These are phyloP conservation scores for Pseudogymnoascus sp. DNA, from an alignment of 2,329 filamentous ascomycete genomes.

Conservation along the genomic window DNA sequence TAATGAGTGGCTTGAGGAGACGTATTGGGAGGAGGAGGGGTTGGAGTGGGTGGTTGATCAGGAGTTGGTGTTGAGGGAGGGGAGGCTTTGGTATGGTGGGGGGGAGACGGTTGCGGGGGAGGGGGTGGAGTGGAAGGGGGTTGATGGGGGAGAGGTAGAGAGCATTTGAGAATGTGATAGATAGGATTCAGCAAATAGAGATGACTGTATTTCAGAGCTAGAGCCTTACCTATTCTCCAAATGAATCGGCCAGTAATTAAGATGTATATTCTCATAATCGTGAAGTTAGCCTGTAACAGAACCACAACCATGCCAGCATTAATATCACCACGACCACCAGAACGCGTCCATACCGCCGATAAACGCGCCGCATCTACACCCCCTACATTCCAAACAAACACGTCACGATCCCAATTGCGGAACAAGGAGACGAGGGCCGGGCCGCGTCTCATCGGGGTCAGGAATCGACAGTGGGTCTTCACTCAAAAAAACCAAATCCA, in stretches of 20 bases:
- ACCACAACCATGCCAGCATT: neutral
- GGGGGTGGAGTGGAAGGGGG: constrained; percentile 6
- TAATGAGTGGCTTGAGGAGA: constrained; percentile 49
- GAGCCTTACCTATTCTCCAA: neutral
- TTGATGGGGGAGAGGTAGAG: neutral
- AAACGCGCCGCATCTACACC: neutral
- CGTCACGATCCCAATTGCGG: neutral
- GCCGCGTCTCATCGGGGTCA: neutral
- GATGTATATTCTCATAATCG: neutral
- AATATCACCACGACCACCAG: neutral
- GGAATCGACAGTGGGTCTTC: neutral
- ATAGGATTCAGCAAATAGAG: neutral
- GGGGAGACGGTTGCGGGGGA: constrained; percentile 52
- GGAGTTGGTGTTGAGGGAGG: constrained; percentile 59
- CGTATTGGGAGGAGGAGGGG: constrained; percentile 20
- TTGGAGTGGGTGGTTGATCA: neutral
- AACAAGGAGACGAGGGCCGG: neutral
- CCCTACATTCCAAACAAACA: neutral
- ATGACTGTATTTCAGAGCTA: neutral
- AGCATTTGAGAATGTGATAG: neutral
- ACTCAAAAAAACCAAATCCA: neutral
- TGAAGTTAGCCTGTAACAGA: no score
- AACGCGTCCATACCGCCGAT: neutral
- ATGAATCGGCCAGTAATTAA: no score
- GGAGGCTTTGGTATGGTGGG: constrained; percentile 79